phyloP scores from a whole-genome alignment of 495 filamentous ascomycete genomes.

The Staphylotrichum tortipilum region DNA sequence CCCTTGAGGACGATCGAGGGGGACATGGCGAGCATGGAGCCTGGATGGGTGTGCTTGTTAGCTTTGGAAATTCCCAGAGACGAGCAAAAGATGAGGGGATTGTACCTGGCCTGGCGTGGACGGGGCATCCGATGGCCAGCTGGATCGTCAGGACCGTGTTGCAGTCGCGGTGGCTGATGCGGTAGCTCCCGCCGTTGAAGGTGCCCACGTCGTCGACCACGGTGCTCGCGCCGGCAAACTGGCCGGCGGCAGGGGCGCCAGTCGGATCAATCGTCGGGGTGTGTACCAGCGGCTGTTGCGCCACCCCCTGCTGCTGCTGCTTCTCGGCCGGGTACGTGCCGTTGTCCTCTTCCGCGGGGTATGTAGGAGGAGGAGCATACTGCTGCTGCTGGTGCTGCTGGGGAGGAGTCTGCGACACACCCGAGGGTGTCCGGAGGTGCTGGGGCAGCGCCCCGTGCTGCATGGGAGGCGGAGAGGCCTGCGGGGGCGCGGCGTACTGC shows the following conservation, averaged over 20 bases:
- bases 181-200: slow-evolving; percentile 91
- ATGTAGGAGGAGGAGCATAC: slow-evolving; percentile 25
- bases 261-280: slow-evolving; percentile 22
- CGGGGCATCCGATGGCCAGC: slow-evolving; percentile 77
- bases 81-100: neutral
- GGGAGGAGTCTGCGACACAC: slow-evolving; percentile 20
- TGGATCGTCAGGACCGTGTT: slow-evolving; percentile 88
- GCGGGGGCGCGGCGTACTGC: slow-evolving; percentile 7
- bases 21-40: slow-evolving; percentile 92
- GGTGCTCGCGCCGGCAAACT: slow-evolving; percentile 52
- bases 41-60: slow-evolving; percentile 29
- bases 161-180: slow-evolving; percentile 84
- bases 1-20: slow-evolving; percentile 77
- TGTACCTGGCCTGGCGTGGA: slow-evolving; percentile 71
- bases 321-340: slow-evolving; percentile 32
- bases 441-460: slow-evolving; percentile 22
- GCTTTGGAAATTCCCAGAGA: neutral
- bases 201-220: slow-evolving; percentile 76
- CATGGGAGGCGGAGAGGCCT: slow-evolving; percentile 4
- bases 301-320: slow-evolving; percentile 13
- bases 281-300: slow-evolving; percentile 15
- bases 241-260: slow-evolving; percentile 24
- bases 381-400: slow-evolving; percentile 24
- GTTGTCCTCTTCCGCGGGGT: slow-evolving; percentile 24
- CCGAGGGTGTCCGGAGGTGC: slow-evolving; percentile 19